Evolutionary conservation across 2,329 filamentous ascomycete species (phyloP), one percentile per base, ranked within the genome.

Genomic region (Dactylellina leptospora): DNA sequence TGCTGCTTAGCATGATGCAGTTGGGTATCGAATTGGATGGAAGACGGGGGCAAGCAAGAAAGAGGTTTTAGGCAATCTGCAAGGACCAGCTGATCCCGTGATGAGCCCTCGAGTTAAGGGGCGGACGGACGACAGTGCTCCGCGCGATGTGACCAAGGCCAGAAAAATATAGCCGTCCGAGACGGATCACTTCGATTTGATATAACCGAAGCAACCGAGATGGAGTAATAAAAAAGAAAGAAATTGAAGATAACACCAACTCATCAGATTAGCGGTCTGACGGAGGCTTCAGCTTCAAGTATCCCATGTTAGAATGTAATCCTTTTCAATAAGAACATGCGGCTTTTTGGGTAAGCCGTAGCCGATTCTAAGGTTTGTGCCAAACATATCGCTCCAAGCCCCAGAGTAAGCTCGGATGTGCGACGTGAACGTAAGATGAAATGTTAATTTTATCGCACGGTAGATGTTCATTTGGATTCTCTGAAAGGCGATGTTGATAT

Each of bases 301-400:
- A 40, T 10, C 33, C 27, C 20, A 22, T 60, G 55, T 25, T 33
- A 23, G 55, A 38, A 48, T 25, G 5, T n/a, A 28, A 48, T 48
- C 18, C 11, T 13, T n/a, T 25, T 16, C 13, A 48, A 28, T n/a
- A 48, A 25, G n/a, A 48, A 27, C 16, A 40, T 42, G 22, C 33
- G 28, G 18, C 51, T 55, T 42, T 28, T 33, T 33, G 23, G 18
- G 11, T 10, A 23, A 27, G 20, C 25, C 23, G 30, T 42, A 55
- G 10, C 30, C 30, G 10, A n/a, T 10, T 10, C 30, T 40, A n/a
- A 11, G 36, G 36, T 16, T 40, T 40, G 36, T 16, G 44, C 61
- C 61, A 66, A 58, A 50, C 51, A 66, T 66, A 66, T 66, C 22
- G n/a, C 44, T 36, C 51, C 33, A 58, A 66, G 44, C 51, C 51